phyloP scores from a whole-genome alignment of 768 basidiomycete genomes.

The Tulasnella sp. region DNA sequence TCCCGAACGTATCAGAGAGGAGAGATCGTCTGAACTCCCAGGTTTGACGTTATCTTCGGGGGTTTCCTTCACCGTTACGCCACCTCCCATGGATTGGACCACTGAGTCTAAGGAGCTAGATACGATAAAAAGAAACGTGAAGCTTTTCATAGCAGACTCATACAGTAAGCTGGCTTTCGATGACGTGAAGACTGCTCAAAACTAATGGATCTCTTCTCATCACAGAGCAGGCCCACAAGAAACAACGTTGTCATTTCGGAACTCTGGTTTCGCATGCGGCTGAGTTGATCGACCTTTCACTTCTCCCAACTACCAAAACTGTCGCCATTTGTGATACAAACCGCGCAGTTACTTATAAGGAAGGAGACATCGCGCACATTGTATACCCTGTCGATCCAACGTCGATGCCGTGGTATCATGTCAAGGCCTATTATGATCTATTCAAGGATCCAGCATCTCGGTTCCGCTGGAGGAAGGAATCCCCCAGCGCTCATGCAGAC shows the following conservation, averaged over 20 bases:
- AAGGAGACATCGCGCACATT: not conserved
- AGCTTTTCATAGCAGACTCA: not conserved
- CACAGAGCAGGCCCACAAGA: not conserved
- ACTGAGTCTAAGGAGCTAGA: not conserved
- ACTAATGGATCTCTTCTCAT: not conserved
- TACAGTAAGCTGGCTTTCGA: not conserved
- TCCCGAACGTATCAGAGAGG: not conserved
- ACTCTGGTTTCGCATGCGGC: not conserved
- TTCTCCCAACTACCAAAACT: not conserved
- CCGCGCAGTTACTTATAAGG: not conserved
- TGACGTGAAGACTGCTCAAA: not conserved
- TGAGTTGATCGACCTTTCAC: not conserved
- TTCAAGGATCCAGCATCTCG: not conserved
- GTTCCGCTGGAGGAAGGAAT: not conserved
- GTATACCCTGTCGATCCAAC: not conserved
- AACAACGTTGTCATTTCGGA: not conserved
- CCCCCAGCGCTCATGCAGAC: no score
- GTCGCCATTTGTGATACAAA: not conserved
- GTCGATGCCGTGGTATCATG: not conserved
- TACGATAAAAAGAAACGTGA: not conserved
- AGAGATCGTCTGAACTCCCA: no score
- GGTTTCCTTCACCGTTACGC: not conserved
- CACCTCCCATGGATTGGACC: not conserved
- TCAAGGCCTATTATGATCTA: not conserved
- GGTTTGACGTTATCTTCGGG: not conserved